Evolutionary conservation across 192 early-diverging fungal species (phyloP), one percentile per base, ranked within the genome.

Genomic region (Phlyctochytrium planicorne): DNA sequence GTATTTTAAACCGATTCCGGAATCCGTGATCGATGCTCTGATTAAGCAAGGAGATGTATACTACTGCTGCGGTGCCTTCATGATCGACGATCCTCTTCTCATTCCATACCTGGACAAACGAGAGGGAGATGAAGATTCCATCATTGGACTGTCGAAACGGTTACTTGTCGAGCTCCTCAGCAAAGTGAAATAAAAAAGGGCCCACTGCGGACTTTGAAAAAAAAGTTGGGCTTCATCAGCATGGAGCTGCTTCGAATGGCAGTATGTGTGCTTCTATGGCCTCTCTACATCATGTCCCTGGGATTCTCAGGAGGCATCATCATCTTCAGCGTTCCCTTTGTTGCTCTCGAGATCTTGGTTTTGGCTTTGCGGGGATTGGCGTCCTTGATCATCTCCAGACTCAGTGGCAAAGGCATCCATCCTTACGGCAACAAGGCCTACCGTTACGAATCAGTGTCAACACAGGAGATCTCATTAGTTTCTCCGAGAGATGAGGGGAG

Each of bases 111-210:
- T 82, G 36, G 70, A 56, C 3, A 37, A 62, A 25, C 67, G 76
- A 50, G 78, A 78, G 14, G 80, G 83, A 0, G 80, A 83, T 25
- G 70, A 77, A 59, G 82, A 84, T 55, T 77, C 76, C 1, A 84
- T 84, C 55, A 71, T 81, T 60, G 83, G 83, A 0, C 67, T 84
- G 53, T 80, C 82, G 6, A 27, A 80, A 35, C 59, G 71, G 24
- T 65, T 81, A 12, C 67, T 83, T 6, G 53, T 55, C n/a, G 29
- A 59, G 27, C 68, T 81, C n/a, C 52, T 81, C 36, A 40, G 29
- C 6, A 52, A 80, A 53, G 74, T n/a, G n/a, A n/a, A n/a, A n/a
- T n/a, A n/a, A n/a, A n/a, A n/a, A n/a, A n/a, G n/a, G 32, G 63
- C 68, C 4, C 37, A 60, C 30, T 59, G 31, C 14, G 17, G 57